Evolutionary conservation across 495 filamentous ascomycete genomes (phyloP).

Genomic region (Halenospora varia): DNA sequence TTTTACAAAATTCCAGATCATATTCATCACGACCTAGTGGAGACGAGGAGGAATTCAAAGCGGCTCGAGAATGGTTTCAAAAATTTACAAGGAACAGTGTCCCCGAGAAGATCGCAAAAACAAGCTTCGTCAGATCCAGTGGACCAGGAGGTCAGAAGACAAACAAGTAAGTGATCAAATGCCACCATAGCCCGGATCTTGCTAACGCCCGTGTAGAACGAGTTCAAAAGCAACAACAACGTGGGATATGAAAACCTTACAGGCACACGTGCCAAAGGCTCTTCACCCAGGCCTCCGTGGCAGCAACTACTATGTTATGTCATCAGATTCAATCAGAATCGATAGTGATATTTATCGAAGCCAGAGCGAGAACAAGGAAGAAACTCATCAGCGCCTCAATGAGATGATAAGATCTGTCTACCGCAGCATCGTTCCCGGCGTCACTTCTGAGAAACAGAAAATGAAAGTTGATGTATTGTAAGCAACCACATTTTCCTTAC

Average conservation of each 20-base stretch:
- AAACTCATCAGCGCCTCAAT: constrained; percentile 60
- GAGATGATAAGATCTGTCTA: constrained; percentile 51
- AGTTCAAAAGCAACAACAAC: constrained; percentile 84
- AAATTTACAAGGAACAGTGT: constrained; percentile 54
- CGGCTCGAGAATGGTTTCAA: constrained; percentile 72
- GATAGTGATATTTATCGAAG: constrained; percentile 69
- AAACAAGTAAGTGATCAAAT: constrained; percentile 72
- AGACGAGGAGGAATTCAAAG: constrained; percentile 56
- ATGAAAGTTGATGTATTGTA: constrained; percentile 63
- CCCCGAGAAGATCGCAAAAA: constrained; percentile 58
- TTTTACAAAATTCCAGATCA: constrained; percentile 2
- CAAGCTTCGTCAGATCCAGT: constrained; percentile 80
- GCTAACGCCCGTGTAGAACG: constrained; percentile 52
- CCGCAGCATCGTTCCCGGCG: constrained; percentile 53
- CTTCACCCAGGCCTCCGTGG: constrained; percentile 59
- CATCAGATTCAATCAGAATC: constrained; percentile 54
- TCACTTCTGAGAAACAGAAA: constrained; percentile 56
- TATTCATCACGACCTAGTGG: constrained; percentile 20
- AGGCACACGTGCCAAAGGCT: constrained; percentile 60
- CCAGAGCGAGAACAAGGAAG: constrained; percentile 59
- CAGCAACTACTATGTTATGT: constrained; percentile 66
- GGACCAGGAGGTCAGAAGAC: constrained; percentile 95
- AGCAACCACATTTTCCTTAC: constrained; percentile 22
- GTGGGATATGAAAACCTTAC: constrained; percentile 53
- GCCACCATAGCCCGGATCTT: neutral